These are phyloP conservation scores for Cladophialophora psammophila DNA, from an alignment of 2,329 filamentous ascomycete genomes.

Conservation along the genomic window DNA sequence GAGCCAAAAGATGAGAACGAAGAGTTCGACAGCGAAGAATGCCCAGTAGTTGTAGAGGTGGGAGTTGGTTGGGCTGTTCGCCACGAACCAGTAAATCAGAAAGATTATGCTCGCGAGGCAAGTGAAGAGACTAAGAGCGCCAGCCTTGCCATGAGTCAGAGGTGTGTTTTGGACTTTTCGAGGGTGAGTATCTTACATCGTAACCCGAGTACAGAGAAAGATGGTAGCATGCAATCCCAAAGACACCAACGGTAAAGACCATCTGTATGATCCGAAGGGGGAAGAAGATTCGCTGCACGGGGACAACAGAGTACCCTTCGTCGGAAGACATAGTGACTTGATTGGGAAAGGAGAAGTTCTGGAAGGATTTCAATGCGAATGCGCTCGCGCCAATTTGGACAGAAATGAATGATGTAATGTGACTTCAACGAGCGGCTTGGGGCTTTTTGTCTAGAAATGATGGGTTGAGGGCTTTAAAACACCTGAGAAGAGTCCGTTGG, in stretches of 20 bases:
- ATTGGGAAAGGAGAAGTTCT: background rate
- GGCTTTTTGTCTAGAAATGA: background rate
- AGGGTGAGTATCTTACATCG: background rate
- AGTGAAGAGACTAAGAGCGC: background rate
- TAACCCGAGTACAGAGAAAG: background rate
- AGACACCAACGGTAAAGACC: background rate
- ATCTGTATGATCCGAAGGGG: background rate
- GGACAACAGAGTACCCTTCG: background rate
- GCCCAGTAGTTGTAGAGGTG: conserved; percentile 4
- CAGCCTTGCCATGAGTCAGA: background rate
- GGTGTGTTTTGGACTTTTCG: background rate
- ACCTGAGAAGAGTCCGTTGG: background rate
- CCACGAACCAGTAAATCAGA: conserved; percentile 5
- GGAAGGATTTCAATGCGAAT: background rate
- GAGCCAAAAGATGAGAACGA: conserved; percentile 7
- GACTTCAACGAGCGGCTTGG: background rate
- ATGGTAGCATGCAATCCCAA: conserved; percentile 1
- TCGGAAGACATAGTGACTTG: background rate
- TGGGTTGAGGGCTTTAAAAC: background rate
- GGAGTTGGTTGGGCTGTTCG: background rate
- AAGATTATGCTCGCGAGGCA: background rate
- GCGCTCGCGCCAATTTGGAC: background rate
- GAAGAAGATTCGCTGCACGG: background rate
- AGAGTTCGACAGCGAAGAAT: background rate
- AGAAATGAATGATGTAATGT: background rate